Conservation (phyloP, 805 yeast genomes). For the Hanseniaspora taiwanica region DNA sequence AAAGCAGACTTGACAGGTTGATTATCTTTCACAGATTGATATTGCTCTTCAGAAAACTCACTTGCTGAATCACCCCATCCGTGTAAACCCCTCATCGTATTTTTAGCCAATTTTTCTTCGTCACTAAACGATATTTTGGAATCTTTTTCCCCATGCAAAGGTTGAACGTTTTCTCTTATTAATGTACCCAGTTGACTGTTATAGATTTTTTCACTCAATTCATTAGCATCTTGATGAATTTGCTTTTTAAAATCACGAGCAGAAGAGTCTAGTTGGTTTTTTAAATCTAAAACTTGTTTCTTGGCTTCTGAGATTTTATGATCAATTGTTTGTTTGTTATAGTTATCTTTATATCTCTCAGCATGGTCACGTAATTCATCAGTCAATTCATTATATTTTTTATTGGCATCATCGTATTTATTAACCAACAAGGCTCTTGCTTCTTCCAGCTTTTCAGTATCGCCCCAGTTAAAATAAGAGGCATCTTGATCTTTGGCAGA, state of each 20-base stretch:
- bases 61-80: constrained; percentile 39
- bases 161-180: background rate
- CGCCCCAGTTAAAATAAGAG: constrained; percentile 19
- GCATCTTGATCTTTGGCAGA: constrained; percentile 6
- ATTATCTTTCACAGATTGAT: constrained; percentile 17
- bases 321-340: background rate
- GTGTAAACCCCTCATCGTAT: constrained; percentile 24
- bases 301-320: constrained; percentile 11
- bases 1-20: too few species aligned
- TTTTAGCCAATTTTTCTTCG: constrained; percentile 19
- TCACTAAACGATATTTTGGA: constrained; percentile 8
- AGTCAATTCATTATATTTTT: constrained; percentile 13
- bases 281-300: constrained; percentile 10
- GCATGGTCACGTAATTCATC: constrained; percentile 7
- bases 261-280: constrained; percentile 12
- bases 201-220: background rate
- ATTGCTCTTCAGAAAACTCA: constrained; percentile 30
- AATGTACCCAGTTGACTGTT: background rate
- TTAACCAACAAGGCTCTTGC: constrained; percentile 19
- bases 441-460: constrained; percentile 18
- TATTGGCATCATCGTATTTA: constrained; percentile 18
- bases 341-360: background rate
- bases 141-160: background rate
- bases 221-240: background rate
- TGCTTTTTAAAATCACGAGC: constrained; percentile 6